A percentile compares a stretch with the other conserved stretches of the same genome.
phyloP scores from a whole-genome alignment of 345 rosid genomes.

The Viola odorata region DNA sequence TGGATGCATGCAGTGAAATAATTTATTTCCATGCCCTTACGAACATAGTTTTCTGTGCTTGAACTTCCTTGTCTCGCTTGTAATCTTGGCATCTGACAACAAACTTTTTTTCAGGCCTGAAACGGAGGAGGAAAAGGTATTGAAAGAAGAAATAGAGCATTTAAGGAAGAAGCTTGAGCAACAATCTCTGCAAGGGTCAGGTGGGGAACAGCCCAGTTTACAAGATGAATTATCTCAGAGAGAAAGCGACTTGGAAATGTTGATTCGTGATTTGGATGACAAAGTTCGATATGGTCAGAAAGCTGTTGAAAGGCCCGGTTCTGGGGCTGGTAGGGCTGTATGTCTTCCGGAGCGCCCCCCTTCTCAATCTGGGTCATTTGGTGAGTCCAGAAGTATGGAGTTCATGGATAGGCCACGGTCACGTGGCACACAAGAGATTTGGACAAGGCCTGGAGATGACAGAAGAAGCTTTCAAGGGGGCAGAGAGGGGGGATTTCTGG shows the following conservation, averaged over 20 bases:
- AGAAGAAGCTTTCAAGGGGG: constrained; percentile 75
- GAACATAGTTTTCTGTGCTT: too few species aligned
- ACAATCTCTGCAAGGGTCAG: constrained; percentile 36
- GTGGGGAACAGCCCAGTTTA: constrained; percentile 28
- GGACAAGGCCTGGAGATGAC: constrained; percentile 67
- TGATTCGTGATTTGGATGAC: constrained; percentile 65
- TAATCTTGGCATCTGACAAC: background rate
- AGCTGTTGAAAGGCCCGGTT: constrained; percentile 72
- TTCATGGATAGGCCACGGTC: constrained; percentile 75
- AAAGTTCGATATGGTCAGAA: constrained; percentile 74
- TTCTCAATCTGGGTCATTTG: constrained; percentile 75
- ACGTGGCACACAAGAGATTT: constrained; percentile 57
- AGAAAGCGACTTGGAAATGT: constrained; percentile 61
- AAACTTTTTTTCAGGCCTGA: constrained; percentile 58
- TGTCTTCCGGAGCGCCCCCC: constrained; percentile 66
- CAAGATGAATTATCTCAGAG: constrained; percentile 40
- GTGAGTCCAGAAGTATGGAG: constrained; percentile 60
- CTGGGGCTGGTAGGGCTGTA: constrained; percentile 60
- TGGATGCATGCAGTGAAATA: too few species aligned
- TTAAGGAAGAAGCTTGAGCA: constrained; percentile 45
- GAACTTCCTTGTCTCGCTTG: background rate
- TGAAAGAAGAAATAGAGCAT: constrained; percentile 63
- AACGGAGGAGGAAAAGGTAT: constrained; percentile 65
- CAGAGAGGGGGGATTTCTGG: constrained; percentile 76
- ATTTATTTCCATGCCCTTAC: too few species aligned